Percentiles rank a stretch among this genome's conserved stretches.
Evolutionary conservation across 768 basidiomycete genomes (phyloP).

Genomic region (Exidia glandulosa): DNA sequence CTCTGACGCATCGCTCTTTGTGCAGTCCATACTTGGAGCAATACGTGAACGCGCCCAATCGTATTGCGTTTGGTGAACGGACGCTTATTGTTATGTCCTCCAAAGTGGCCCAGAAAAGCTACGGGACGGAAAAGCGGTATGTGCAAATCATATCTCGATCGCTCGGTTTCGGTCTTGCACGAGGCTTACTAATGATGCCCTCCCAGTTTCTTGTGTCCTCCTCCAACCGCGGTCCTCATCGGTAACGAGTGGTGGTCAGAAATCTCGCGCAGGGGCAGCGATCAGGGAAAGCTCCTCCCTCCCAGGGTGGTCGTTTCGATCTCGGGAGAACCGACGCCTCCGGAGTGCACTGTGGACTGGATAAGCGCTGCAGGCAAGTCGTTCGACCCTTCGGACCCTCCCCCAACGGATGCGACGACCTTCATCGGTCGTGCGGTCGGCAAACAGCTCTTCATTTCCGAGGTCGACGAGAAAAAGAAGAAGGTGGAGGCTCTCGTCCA

Average conservation of each 20-base stretch:
- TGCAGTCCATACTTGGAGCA: constrained; percentile 70
- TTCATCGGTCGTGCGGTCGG: constrained; percentile 90
- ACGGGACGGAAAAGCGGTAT: constrained; percentile 89
- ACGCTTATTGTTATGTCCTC: constrained; percentile 97
- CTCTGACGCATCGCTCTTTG: constrained; percentile 9
- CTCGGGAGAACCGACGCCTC: constrained; percentile 78
- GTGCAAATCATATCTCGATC: constrained; percentile 9
- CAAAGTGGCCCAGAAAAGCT: constrained; percentile 94
- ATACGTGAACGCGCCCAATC: constrained; percentile 74
- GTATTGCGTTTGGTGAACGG: constrained; percentile 84
- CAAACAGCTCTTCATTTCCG: constrained; percentile 90
- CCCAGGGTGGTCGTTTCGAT: constrained; percentile 84
- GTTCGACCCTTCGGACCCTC: constrained; percentile 55
- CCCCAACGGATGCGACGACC: constrained; percentile 66
- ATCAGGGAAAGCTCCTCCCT: constrained; percentile 61
- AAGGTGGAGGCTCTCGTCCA: constrained; percentile 90
- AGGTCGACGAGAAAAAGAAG: constrained; percentile 91
- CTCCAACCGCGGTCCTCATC: constrained; percentile 87
- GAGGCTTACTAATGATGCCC: constrained; percentile 2
- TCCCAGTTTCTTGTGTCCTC: constrained; percentile 77
- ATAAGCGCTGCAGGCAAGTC: constrained; percentile 73
- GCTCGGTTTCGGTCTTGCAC: constrained; percentile 8
- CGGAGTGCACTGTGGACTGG: constrained; percentile 84
- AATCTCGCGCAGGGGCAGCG: constrained; percentile 44
- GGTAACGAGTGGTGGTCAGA: constrained; percentile 94